Conservation (phyloP, 1,284 basidiomycete genomes). For the Porodaedalea pini region DNA sequence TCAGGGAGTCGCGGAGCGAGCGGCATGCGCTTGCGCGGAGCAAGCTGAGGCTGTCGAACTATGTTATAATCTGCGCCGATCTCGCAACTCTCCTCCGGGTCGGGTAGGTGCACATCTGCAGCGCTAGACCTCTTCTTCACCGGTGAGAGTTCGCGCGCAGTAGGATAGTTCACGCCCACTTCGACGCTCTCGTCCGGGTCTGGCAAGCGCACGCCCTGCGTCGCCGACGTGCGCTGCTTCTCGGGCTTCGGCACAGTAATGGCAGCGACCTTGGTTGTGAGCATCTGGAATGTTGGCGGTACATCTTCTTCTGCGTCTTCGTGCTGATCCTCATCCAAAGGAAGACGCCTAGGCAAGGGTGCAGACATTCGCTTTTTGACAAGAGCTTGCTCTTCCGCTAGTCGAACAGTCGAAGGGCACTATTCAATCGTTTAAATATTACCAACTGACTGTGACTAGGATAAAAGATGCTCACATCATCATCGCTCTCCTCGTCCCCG, state of each 20-base stretch:
- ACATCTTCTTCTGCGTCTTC: constrained; percentile 2
- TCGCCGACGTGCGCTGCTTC: neutral
- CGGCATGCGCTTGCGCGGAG: neutral
- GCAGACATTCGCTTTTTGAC: constrained; percentile 19
- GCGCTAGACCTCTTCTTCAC: neutral
- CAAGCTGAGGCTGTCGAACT: neutral
- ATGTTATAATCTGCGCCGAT: too few species aligned
- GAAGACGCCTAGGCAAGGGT: constrained; percentile 14
- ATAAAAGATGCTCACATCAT: constrained; percentile 7
- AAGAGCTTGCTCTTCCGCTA: constrained; percentile 16
- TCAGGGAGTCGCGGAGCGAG: neutral
- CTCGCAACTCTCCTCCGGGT: too few species aligned
- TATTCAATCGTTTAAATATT: neutral
- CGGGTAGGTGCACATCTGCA: neutral
- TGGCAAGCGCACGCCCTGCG: neutral
- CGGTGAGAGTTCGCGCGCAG: neutral
- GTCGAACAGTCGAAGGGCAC: constrained; percentile 1
- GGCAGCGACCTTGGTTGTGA: neutral
- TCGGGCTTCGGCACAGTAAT: neutral
- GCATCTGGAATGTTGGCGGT: neutral
- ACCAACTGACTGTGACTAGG: neutral
- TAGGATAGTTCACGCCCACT: neutral
- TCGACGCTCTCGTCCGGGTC: neutral
- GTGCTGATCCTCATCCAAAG: constrained; percentile 13
- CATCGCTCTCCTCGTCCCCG: constrained; percentile 5